These are phyloP conservation scores for Penicillium sclerotigenum DNA, from an alignment of 2,329 filamentous ascomycete genomes.

Conservation along the genomic window DNA sequence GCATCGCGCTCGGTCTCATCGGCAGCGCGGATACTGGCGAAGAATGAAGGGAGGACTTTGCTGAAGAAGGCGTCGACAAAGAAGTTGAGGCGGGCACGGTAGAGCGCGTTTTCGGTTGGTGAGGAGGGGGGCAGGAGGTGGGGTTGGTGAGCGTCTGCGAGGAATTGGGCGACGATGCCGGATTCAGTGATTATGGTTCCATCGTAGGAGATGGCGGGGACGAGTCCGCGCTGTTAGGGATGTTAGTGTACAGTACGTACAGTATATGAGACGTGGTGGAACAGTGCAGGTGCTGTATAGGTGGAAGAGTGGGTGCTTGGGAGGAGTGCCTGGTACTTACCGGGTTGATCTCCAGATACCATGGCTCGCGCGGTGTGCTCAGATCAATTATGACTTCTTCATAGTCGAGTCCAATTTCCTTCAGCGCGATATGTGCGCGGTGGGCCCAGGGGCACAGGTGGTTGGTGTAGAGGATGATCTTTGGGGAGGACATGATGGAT, in stretches of 20 bases:
- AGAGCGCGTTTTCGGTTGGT: constrained; percentile 54
- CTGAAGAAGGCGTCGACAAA: constrained; percentile 68
- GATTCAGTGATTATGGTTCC: constrained; percentile 72
- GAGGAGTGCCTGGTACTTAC: constrained; percentile 30
- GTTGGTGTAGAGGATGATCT: constrained; percentile 69
- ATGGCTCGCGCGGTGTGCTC: constrained; percentile 62
- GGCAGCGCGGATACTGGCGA: constrained; percentile 49
- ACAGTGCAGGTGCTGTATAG: background rate
- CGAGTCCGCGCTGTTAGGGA: constrained; percentile 59
- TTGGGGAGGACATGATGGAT: constrained; percentile 36
- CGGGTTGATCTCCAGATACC: constrained; percentile 75
- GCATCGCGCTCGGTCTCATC: constrained; percentile 51
- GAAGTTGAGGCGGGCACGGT: constrained; percentile 65
- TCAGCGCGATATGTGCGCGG: constrained; percentile 68
- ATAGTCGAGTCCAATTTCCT: constrained; percentile 63
- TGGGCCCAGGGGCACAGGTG: constrained; percentile 70
- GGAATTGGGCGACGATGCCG: constrained; percentile 65
- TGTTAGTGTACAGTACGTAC: constrained; percentile 3
- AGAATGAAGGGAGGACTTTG: constrained; percentile 55
- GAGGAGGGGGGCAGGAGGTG: constrained; percentile 59
- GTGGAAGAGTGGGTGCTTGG: background rate
- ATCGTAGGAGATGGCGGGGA: constrained; percentile 66
- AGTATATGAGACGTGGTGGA: background rate
- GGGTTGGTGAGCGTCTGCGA: constrained; percentile 66
- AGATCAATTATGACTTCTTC: constrained; percentile 74